Conservation (phyloP, 2,329 filamentous ascomycete species). For the Malbranchea zuffiana region DNA sequence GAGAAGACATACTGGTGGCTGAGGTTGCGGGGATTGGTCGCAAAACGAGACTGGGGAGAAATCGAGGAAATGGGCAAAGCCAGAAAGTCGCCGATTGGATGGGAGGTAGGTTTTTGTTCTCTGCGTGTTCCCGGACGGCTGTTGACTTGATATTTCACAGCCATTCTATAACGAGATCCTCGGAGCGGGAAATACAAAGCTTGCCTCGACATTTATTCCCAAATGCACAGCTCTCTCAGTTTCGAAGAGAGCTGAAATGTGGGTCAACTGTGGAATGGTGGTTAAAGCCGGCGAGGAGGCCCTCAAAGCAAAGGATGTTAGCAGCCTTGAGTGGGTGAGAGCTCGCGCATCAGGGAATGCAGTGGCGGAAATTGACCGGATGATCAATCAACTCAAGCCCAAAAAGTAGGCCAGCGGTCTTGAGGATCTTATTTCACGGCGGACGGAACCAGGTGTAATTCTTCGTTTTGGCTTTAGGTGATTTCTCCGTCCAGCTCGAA, state of each 20-base stretch:
- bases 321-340: slow-evolving; percentile 61
- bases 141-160: slow-evolving; percentile 37
- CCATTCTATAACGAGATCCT: slow-evolving; percentile 87
- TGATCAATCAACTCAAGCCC: slow-evolving; percentile 48
- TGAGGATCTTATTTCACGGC: neutral
- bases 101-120: slow-evolving; percentile 57
- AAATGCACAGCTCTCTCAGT: slow-evolving; percentile 67
- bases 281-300: slow-evolving; percentile 88
- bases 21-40: slow-evolving; percentile 75
- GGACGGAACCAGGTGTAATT: neutral
- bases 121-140: neutral
- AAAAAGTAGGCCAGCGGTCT: slow-evolving; percentile 26
- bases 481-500: slow-evolving; percentile 35
- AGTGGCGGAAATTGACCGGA: slow-evolving; percentile 68
- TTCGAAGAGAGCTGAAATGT: slow-evolving; percentile 74
- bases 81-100: slow-evolving; percentile 84
- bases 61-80: slow-evolving; percentile 68
- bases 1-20: slow-evolving; percentile 86
- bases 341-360: slow-evolving; percentile 61
- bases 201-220: slow-evolving; percentile 72
- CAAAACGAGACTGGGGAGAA: slow-evolving; percentile 82
- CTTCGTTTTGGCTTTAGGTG: slow-evolving; percentile 27
- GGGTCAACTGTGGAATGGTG: slow-evolving; percentile 86
- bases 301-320: slow-evolving; percentile 65
- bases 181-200: slow-evolving; percentile 76